These are phyloP conservation scores for Xerocomus nothofagi DNA, from an alignment of 1,284 basidiomycete species.

Conservation along the genomic window DNA sequence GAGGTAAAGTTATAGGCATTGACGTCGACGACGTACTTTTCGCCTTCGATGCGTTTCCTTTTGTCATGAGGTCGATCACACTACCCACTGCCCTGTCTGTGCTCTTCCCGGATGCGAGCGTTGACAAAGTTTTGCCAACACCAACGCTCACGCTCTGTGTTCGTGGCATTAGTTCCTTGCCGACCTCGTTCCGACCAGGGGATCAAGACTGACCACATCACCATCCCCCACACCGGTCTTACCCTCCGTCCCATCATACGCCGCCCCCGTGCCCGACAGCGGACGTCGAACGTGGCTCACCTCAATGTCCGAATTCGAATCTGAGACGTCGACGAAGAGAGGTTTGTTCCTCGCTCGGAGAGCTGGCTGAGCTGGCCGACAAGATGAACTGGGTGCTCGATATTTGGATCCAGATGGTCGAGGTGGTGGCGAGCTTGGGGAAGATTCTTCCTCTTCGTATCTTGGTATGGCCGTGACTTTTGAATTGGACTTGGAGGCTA, in stretches of 20 bases:
- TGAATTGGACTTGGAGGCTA: background rate
- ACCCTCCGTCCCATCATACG: background rate
- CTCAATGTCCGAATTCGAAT: slow-evolving; percentile 26
- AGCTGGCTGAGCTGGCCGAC: background rate
- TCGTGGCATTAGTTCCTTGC: slow-evolving; percentile 3
- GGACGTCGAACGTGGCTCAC: slow-evolving; percentile 15
- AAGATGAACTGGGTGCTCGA: background rate
- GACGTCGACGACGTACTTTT: slow-evolving; percentile 1
- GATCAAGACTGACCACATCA: slow-evolving; percentile 13
- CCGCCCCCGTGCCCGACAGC: background rate
- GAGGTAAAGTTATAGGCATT: background rate
- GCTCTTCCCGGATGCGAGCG: background rate
- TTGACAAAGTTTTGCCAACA: background rate
- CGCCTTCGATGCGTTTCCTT: background rate
- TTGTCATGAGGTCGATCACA: slow-evolving; percentile 6
- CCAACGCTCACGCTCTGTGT: slow-evolving; percentile 9
- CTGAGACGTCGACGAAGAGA: slow-evolving; percentile 29
- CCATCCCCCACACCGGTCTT: background rate
- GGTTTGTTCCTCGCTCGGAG: slow-evolving; percentile 15
- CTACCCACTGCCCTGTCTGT: background rate
- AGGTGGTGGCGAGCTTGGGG: slow-evolving; percentile 3
- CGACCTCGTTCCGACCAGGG: background rate
- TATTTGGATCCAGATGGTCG: slow-evolving; percentile 2
- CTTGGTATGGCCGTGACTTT: background rate
- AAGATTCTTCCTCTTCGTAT: slow-evolving; percentile 18